phyloP scores from a whole-genome alignment of 2,329 filamentous ascomycete species.

The Epichloe amarillans region DNA sequence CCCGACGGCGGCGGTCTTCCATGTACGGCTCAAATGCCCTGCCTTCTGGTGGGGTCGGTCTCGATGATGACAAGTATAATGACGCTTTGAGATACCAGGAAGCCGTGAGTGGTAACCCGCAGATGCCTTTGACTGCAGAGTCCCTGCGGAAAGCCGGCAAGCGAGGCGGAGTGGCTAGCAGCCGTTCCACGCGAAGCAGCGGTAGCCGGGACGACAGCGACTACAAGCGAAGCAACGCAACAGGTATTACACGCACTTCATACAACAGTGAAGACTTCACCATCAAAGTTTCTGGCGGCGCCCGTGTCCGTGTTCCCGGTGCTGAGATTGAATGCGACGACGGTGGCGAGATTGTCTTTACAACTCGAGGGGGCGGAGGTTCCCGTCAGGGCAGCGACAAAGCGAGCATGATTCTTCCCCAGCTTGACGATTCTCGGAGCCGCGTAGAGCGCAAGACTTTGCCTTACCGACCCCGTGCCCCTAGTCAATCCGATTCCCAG shows the following conservation, averaged over 20 bases:
- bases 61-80: slow-evolving; percentile 26
- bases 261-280: slow-evolving; percentile 43
- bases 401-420: slow-evolving; percentile 32
- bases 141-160: slow-evolving; percentile 37
- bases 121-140: slow-evolving; percentile 41
- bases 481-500: slow-evolving; percentile 36
- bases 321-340: slow-evolving; percentile 45
- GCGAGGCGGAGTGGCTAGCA: slow-evolving; percentile 33
- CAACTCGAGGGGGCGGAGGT: slow-evolving; percentile 14
- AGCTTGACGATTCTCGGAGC: slow-evolving; percentile 30
- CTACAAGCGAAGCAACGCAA: slow-evolving; percentile 47
- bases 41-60: slow-evolving; percentile 19
- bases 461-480: slow-evolving; percentile 30
- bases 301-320: slow-evolving; percentile 41
- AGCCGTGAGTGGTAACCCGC: slow-evolving; percentile 30
- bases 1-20: slow-evolving; percentile 25
- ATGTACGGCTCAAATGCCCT: slow-evolving; percentile 25
- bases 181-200: slow-evolving; percentile 44
- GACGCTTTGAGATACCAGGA: slow-evolving; percentile 36
- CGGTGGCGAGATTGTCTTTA: slow-evolving; percentile 47
- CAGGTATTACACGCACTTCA: slow-evolving; percentile 42
- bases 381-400: slow-evolving; percentile 36
- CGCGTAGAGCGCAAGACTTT: slow-evolving; percentile 30
- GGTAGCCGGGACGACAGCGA: slow-evolving; percentile 51
- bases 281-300: slow-evolving; percentile 43